phyloP scores from a whole-genome alignment of 345 rosid species.

The Syzygium oleosum region DNA sequence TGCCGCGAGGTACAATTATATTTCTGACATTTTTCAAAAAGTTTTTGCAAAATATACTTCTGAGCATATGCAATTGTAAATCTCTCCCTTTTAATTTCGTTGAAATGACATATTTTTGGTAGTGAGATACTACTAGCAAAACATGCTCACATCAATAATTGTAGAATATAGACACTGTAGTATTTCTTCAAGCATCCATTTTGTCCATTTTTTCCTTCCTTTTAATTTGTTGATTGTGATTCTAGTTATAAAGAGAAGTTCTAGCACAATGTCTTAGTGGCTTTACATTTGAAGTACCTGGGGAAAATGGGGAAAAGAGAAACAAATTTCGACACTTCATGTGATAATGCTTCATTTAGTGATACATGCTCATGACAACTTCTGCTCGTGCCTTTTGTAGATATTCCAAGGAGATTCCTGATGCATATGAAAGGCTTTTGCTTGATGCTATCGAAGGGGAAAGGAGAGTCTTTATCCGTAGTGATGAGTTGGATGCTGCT shows the following conservation, averaged over 20 bases:
- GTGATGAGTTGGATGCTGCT: conserved; percentile 91
- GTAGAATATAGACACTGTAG: background rate
- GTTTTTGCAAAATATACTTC: background rate
- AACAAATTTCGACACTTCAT: background rate
- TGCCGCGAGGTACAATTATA: conserved; percentile 55
- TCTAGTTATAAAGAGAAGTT: background rate
- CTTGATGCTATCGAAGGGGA: conserved; percentile 93
- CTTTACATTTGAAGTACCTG: background rate
- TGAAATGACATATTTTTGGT: background rate
- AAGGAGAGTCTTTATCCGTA: conserved; percentile 81
- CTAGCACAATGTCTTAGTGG: background rate
- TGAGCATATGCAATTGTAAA: background rate
- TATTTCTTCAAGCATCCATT: background rate
- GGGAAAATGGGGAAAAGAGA: background rate
- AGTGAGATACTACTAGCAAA: background rate
- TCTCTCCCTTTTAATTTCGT: background rate
- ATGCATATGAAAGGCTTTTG: conserved; percentile 91
- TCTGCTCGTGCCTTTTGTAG: conserved; percentile 9
- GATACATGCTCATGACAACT: background rate
- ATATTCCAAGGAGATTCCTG: conserved; percentile 92
- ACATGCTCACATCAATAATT: background rate
- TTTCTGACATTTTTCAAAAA: background rate
- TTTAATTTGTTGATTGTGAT: background rate
- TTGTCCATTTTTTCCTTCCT: background rate
- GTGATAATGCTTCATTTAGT: background rate